Conservation (phyloP, 495 filamentous ascomycete genomes). For the Xylaria cubensis region DNA sequence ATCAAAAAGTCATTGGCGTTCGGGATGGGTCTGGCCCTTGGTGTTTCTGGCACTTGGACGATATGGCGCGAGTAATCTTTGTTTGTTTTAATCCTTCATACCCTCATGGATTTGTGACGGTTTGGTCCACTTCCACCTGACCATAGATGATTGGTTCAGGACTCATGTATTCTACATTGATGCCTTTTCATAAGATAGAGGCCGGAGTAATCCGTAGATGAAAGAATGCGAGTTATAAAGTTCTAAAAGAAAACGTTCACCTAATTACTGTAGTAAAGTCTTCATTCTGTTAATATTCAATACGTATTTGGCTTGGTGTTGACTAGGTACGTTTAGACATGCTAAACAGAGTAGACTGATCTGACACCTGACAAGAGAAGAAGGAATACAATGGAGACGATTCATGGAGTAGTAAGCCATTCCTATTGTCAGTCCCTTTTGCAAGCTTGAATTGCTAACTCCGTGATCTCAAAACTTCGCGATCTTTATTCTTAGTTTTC, state of each 20-base stretch:
- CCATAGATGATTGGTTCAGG: constrained; percentile 28
- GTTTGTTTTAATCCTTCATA: constrained; percentile 38
- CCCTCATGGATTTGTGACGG: constrained; percentile 33
- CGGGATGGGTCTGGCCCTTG: constrained; percentile 47
- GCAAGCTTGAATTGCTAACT: neutral
- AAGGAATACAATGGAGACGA: neutral
- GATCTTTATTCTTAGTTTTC: neutral
- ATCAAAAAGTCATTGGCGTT: constrained; percentile 58
- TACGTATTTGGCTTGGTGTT: neutral
- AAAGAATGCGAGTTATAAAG: constrained; percentile 37
- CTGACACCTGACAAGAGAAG: neutral
- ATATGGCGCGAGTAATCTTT: constrained; percentile 43
- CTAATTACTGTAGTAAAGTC: neutral
- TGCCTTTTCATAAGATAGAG: constrained; percentile 42
- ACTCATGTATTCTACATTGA: constrained; percentile 44
- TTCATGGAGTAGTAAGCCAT: neutral
- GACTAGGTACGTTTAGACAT: neutral
- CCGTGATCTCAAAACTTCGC: neutral
- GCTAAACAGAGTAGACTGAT: neutral
- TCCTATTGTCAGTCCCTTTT: neutral
- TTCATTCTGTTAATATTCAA: neutral
- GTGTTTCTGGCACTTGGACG: constrained; percentile 43
- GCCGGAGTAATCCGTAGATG: constrained; percentile 38
- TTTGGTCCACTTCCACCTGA: constrained; percentile 31
- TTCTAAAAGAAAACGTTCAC: neutral